Evolutionary conservation across 208 protist species (phyloP).

Genomic region (Trypanosoma conorhini): DNA sequence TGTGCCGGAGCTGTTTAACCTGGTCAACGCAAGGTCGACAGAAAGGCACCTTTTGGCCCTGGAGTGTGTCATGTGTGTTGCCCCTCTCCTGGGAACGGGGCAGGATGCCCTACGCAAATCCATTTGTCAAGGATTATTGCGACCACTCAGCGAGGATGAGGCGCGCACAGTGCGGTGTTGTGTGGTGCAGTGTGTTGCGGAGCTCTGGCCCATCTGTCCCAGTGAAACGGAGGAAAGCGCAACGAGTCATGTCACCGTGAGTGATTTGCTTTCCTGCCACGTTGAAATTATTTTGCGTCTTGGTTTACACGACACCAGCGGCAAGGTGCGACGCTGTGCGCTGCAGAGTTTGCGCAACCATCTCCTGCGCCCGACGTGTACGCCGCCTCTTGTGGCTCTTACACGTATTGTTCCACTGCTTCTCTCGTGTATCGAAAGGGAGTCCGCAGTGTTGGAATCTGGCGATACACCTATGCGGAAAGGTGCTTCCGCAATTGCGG

Average conservation of each 20-base stretch:
- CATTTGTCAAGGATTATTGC: constrained; percentile 61
- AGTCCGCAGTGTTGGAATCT: constrained; percentile 19
- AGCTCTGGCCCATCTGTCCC: constrained; percentile 36
- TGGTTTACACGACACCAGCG: constrained; percentile 50
- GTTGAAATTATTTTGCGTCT: constrained; percentile 60
- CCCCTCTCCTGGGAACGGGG: constrained; percentile 31
- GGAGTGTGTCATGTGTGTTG: constrained; percentile 48
- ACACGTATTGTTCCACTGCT: constrained; percentile 46
- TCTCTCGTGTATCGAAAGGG: constrained; percentile 51
- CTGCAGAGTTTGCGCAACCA: constrained; percentile 53
- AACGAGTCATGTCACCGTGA: neutral
- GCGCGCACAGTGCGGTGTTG: constrained; percentile 51
- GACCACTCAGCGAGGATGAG: constrained; percentile 66
- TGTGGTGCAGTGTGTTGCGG: constrained; percentile 49
- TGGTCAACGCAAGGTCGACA: constrained; percentile 48
- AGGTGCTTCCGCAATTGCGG: neutral
- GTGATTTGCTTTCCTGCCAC: constrained; percentile 9
- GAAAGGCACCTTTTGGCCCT: constrained; percentile 63
- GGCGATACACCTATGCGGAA: neutral
- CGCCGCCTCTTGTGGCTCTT: constrained; percentile 35
- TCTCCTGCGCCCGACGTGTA: constrained; percentile 42
- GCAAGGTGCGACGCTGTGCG: constrained; percentile 43
- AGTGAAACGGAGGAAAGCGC: neutral
- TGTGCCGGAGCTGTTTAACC: constrained; percentile 62
- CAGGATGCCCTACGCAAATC: constrained; percentile 36